phyloP scores from a whole-genome alignment of 2,329 filamentous ascomycete species.

The Ophiostoma australiae region DNA sequence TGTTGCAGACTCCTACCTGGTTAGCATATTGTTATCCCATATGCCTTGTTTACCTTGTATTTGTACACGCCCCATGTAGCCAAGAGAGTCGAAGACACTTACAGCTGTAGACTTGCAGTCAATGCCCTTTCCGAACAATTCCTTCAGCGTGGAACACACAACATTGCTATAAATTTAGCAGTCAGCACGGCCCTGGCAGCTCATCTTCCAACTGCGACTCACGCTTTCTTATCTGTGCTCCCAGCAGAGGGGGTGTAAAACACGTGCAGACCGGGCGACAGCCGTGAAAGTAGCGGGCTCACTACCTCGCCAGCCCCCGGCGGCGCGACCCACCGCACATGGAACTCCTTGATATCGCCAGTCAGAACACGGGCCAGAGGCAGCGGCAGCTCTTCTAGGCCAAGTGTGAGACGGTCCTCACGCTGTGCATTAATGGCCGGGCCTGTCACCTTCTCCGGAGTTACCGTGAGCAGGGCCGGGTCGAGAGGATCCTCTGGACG shows the following conservation, averaged over 20 bases:
- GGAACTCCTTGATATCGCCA: constrained; percentile 60
- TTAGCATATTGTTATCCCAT: neutral
- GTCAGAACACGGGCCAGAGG: constrained; percentile 60
- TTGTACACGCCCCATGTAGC: too few relatives aligned
- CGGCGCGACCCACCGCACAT: constrained; percentile 71
- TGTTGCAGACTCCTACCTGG: constrained; percentile 55
- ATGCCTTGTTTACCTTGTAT: neutral
- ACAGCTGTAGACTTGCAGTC: constrained; percentile 52
- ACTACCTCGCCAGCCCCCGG: constrained; percentile 55
- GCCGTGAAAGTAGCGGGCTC: constrained; percentile 67
- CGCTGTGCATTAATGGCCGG: constrained; percentile 59
- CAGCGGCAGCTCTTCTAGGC: constrained; percentile 65
- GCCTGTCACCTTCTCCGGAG: constrained; percentile 50
- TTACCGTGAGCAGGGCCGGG: constrained; percentile 57
- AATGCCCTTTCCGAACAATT: constrained; percentile 49
- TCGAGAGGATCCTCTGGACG: constrained; percentile 59
- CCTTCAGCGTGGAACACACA: constrained; percentile 56
- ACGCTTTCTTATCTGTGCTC: constrained; percentile 17
- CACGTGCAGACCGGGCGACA: constrained; percentile 76
- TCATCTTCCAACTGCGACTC: neutral
- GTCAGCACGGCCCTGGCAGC: neutral
- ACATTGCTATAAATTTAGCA: constrained; percentile 36
- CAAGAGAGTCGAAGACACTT: constrained; percentile 7
- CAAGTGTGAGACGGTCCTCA: constrained; percentile 73
- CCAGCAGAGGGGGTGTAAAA: constrained; percentile 60